Base-by-base conservation (phyloP, 2,329 filamentous ascomycete genomes). In the Penicillium corylophilum region DNA sequence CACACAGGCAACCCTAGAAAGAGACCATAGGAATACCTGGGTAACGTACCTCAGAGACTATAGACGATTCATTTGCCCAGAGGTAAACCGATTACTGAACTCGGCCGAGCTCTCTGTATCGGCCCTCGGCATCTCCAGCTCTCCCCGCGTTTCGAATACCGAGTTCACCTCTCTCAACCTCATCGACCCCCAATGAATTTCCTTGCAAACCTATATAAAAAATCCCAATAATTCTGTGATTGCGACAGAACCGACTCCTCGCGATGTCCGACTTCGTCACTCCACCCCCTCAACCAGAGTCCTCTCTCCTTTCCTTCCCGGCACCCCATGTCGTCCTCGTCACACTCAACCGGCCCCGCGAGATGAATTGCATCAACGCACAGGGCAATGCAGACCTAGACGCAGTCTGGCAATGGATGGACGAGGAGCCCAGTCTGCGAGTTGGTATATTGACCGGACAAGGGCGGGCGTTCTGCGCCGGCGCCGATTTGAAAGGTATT, bases 271-370 rank as follows among this genome's bases (percentile, higher is more conserved):
- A 45, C 2, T 71, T 72, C 55, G 55, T 51, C 44, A 67, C 50
- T 44, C 60, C 63, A 38, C 70, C 66, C 12, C 69, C 73, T 36
- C 51, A 55, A 28, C 64, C 66, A 2, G 56, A 69, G 54, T 56
- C 67, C 56, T 64, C 65, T 46, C 57, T 62, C 43, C 64, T 77
- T 54, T 62, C 66, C 45, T 74, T 76, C 68, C 79, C 79, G 59
- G 58, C 70, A 53, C 64, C 72, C 36, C 67, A 73, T 57, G 65
- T 79, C 67, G 66, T 79, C 53, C 70, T 81, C 50, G 71, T 81
- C 52, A 75, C 77, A 41, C 70, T 78, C 53, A 74, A 73, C 55
- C 71, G 76, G 10, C 70, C 71, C 9, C 64, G 68, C 40, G 64
- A 70, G 13, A 69, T 77, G 50, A 78, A 78, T 63, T 74, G 73